Conservation (phyloP, 805 yeast genomes). For the Schizosaccharomyces octosporus region DNA sequence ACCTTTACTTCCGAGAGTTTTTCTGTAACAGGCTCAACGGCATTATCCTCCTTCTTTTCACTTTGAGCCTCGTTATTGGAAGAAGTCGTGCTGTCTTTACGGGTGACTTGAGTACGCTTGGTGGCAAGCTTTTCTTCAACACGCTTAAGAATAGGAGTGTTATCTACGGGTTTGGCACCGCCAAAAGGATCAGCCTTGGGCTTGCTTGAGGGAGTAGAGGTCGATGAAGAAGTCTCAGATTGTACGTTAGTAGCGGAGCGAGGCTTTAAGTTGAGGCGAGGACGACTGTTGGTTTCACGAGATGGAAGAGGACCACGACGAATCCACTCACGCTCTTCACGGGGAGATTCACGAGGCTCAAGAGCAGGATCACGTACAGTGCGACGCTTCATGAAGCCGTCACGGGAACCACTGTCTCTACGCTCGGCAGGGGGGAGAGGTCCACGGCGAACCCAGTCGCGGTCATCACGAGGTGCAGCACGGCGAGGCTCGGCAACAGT, state of each 20-base stretch:
- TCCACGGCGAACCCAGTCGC: conserved; percentile 15
- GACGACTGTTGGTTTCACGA: conserved; percentile 4
- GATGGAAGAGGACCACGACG: conserved; percentile 13
- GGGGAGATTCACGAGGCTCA: conserved; percentile 5
- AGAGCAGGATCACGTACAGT: not conserved
- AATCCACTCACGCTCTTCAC: conserved; percentile 23
- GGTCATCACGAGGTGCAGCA: conserved; percentile 5
- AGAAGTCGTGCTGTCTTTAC: conserved; percentile 1
- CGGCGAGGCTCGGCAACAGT: conserved; percentile 45
- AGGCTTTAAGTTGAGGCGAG: conserved; percentile 1
- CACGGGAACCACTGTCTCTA: conserved; percentile 11
- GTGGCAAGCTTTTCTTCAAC: conserved; percentile 5
- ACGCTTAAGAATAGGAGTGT: conserved; percentile 11
- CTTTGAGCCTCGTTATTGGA: conserved; percentile 4
- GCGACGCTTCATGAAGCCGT: too few relatives aligned
- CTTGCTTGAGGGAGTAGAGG: not conserved
- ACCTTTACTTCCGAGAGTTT: not conserved
- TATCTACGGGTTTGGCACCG: conserved; percentile 64
- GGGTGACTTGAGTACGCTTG: conserved; percentile 1
- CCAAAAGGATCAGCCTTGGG: conserved; percentile 51
- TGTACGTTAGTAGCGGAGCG: not conserved
- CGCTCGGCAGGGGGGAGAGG: conserved; percentile 27
- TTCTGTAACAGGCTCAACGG: conserved; percentile 4
- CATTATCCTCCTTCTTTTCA: conserved; percentile 3
- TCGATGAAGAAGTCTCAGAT: not conserved